Base-by-base conservation (phyloP, 1,284 basidiomycete genomes). In the Kwoniella shivajii region DNA sequence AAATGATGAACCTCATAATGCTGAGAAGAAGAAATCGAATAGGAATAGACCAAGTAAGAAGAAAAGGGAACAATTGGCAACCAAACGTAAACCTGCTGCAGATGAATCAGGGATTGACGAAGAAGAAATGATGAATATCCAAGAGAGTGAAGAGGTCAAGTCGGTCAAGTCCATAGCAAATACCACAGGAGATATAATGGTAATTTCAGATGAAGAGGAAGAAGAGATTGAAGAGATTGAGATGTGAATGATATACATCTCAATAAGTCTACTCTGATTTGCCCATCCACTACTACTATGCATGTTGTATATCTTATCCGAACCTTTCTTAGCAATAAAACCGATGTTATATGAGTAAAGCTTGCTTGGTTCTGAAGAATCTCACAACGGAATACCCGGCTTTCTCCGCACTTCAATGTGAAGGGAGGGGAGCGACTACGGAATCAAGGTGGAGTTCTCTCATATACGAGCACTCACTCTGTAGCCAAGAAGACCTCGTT, bases 201-300 rank as follows among this genome's bases (percentile, higher is more conserved):
- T 14, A 11, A 34, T 11, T 20, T 43, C 41, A n/a, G 47, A 55
- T 9, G 50, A 57, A 4, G 49, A 49, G 22, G 54, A 55, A 20
- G 63, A 62, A 22, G 60, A 60, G 42, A 56, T 59, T 27, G 64
- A 69, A 37, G 60, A 65, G 36, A 47, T 61, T 14, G 63, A 67
- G 41, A 30, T 22, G 52, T 20, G 43, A 42, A 48, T n/a, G n/a
- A n/a, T n/a, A n/a, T n/a, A n/a, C n/a, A n/a, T n/a, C n/a, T n/a
- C 37, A 39, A 18, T 39, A 20, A 16, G 18, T 18, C 5, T 37
- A 7, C 16, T 37, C 14, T 9, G 14, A 7, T 37, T 16, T n/a
- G 14, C 18, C 36, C 18, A 2, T 0, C 10, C 4, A 13, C 4
- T 39, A 4, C 20, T 4, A 2, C 3, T 29, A 43, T 43, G 41